These are phyloP conservation scores for Lecanoromycetidae sp. DNA, from an alignment of 2,329 filamentous ascomycete species.

Conservation along the genomic window DNA sequence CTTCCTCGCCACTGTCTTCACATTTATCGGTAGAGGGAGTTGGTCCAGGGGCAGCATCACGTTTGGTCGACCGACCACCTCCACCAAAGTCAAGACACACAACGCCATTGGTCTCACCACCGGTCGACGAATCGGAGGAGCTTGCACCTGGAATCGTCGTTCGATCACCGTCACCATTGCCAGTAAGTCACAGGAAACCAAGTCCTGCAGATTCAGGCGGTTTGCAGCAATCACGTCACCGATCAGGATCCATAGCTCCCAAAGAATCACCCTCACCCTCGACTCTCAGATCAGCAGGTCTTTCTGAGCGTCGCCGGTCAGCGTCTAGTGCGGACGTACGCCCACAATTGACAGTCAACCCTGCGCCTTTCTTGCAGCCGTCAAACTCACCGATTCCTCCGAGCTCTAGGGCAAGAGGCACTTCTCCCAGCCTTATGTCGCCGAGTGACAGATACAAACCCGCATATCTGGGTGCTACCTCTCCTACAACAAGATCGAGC, in stretches of 20 bases:
- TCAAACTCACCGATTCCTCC: background rate
- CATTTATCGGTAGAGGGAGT: background rate
- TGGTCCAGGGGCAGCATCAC: background rate
- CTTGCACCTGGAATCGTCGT: slow-evolving; percentile 13
- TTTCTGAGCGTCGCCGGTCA: slow-evolving; percentile 9
- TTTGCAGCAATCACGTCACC: background rate
- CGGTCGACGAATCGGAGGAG: background rate
- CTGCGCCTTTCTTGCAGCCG: slow-evolving; percentile 1
- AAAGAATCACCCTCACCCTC: background rate
- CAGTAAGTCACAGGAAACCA: background rate
- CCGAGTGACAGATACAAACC: slow-evolving; percentile 9
- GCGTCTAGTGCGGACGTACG: slow-evolving; percentile 11
- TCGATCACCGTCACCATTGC: slow-evolving; percentile 15
- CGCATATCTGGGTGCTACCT: background rate
- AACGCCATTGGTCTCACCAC: slow-evolving; percentile 7
- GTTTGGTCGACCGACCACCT: background rate
- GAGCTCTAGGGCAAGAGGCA: slow-evolving; percentile 1
- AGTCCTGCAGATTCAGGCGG: background rate
- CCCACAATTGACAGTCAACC: slow-evolving; percentile 6
- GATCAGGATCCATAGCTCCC: background rate
- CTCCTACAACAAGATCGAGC: background rate
- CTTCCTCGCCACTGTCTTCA: slow-evolving; percentile 12
- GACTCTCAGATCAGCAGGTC: slow-evolving; percentile 3
- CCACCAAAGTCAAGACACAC: slow-evolving; percentile 8
- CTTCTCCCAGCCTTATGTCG: slow-evolving; percentile 5